Base-by-base conservation (phyloP, 768 basidiomycete genomes). In the Pilatotrama ljubarskyi region DNA sequence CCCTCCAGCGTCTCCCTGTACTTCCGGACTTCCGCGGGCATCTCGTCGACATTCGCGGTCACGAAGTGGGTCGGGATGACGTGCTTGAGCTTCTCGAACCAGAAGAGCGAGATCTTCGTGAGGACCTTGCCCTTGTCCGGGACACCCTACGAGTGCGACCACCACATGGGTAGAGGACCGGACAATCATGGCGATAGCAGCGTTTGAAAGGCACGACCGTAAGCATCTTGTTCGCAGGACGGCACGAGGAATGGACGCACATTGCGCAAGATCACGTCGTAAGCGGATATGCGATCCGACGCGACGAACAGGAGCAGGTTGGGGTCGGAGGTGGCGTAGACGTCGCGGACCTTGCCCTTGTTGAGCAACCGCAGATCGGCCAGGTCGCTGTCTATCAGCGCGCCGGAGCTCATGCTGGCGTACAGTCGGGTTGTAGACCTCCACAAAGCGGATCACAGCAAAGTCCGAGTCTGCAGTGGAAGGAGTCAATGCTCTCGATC, bases 291-390 rank as follows among this genome's bases (percentile, higher is more conserved):
- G 63, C 97, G 83, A 76, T 99, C 97, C 10, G 91, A 88, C 11
- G 96, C 95, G 58, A 98, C 88, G 71, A 98, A 98, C 41, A 99
- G 82, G 18, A 99, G 82, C 64, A 84, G 82, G 52, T 86, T 81
- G 20, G 82, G 80, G 6, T 84, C 85, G 5, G 88, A 86, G 13
- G 85, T 87, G 32, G 82, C 68, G 75, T 99, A 98, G 70, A 99
- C 88, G 74, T 98, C 96, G 57, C 97, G 86, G 20, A 99, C 97
- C 82, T 99, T 99, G 58, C 97, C 97, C 71, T 82, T 85, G 1
- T 93, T 94, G 32, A 98, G 59, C 2, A 98, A 77, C 24, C 76
- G 82, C 51, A 97, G 80, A 24, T 71, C 78, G 18, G 84, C 83
- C 4, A 91, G 75, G 67, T 87, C 67, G 5, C 86, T 84, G 50